phyloP scores from a whole-genome alignment of 202 grass and related monocot genomes.

The Cymbopogon flexuosus region DNA sequence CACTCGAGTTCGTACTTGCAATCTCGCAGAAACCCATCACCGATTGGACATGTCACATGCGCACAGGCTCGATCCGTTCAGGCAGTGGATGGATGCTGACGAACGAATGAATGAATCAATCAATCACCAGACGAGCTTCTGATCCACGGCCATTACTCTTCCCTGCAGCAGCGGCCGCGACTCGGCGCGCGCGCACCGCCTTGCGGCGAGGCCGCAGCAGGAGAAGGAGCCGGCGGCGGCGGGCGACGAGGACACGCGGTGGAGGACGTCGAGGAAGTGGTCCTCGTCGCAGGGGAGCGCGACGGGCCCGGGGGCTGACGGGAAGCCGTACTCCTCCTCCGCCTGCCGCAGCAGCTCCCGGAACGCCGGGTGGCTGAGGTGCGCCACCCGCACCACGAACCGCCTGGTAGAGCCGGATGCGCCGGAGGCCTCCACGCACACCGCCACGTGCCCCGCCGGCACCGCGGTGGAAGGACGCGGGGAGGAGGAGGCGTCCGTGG shows the following conservation, averaged over 20 bases:
- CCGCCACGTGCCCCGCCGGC: conserved; percentile 69
- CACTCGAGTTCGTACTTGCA: background rate
- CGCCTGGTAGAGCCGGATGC: conserved; percentile 3
- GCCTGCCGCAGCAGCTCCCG: conserved; percentile 63
- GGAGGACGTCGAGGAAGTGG: conserved; percentile 63
- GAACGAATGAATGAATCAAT: background rate
- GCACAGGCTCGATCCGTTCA: background rate
- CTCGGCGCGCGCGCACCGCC: background rate
- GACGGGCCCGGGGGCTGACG: conserved; percentile 51
- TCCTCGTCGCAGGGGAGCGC: conserved; percentile 69
- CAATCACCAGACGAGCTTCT: conserved; percentile 16
- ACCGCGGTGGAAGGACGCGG: background rate
- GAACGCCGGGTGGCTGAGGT: conserved; percentile 72
- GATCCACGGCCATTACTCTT: conserved; percentile 3
- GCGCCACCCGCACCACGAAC: conserved; percentile 60
- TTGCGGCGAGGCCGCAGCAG: background rate
- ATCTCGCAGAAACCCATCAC: background rate
- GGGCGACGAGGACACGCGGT: conserved; percentile 19
- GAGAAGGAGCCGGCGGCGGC: background rate
- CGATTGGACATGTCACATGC: background rate
- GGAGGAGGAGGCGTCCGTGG: background rate
- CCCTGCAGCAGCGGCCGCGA: conserved; percentile 37
- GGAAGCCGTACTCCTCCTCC: conserved; percentile 85
- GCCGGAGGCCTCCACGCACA: conserved; percentile 36
- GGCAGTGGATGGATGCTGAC: background rate